Percentiles rank a stretch among this genome's conserved stretches.
Conservation (phyloP, 495 filamentous ascomycete species). For the Aspergillus baeticus region DNA sequence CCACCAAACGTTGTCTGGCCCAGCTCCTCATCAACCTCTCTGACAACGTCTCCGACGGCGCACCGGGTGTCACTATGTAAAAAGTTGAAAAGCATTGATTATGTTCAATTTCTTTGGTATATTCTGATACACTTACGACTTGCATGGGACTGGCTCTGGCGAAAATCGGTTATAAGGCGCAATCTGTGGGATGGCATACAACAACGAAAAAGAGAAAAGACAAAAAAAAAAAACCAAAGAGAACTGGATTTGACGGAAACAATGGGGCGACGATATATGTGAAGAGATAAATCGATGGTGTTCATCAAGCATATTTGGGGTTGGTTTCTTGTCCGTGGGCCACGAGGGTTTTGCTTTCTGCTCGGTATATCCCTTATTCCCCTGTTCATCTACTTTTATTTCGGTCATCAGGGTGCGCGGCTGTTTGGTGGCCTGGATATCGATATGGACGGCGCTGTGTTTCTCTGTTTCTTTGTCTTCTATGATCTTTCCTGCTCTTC, state of each 20-base stretch:
- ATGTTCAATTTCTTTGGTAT: constrained; percentile 37
- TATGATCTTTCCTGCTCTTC: constrained; percentile 29
- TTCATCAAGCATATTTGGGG: constrained; percentile 20
- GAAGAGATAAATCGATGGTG: constrained; percentile 8
- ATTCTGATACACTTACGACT: constrained; percentile 43
- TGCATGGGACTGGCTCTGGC: constrained; percentile 52
- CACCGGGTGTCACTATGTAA: constrained; percentile 49
- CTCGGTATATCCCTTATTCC: constrained; percentile 27
- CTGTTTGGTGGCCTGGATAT: constrained; percentile 39
- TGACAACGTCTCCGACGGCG: constrained; percentile 78
- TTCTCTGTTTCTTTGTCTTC: constrained; percentile 34
- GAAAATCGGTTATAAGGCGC: constrained; percentile 49
- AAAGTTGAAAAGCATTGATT: constrained; percentile 37
- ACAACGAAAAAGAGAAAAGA: constrained; percentile 10
- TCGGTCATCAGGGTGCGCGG: constrained; percentile 26
- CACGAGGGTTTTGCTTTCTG: constrained; percentile 23
- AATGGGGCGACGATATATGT: not conserved
- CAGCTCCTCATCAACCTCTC: constrained; percentile 96
- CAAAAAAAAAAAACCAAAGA: constrained; percentile 3
- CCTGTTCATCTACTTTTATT: constrained; percentile 26
- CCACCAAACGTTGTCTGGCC: constrained; percentile 95
- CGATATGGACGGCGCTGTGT: constrained; percentile 43
- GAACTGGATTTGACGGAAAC: not conserved
- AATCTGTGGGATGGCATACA: constrained; percentile 32
- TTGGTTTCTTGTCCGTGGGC: constrained; percentile 13